Base-by-base conservation (phyloP, 2,329 filamentous ascomycete genomes). In the Zymoseptoria ardabiliae region DNA sequence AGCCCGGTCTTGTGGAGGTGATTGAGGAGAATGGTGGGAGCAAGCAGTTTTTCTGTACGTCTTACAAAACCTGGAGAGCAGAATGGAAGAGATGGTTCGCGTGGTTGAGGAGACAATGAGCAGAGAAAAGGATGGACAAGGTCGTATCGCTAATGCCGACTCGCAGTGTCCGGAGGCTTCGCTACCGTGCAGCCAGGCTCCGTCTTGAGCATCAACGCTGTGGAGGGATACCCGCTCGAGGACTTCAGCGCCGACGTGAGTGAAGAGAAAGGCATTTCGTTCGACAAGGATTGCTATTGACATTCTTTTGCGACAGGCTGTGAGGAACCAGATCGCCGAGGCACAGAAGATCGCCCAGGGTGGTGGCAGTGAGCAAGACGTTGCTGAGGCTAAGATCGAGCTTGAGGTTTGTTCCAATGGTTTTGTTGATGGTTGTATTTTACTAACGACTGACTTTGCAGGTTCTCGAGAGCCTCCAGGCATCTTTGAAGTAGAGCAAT, bases 31-130 rank as follows among this genome's bases (percentile, higher is more conserved):
- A 81, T 74, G 90, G 91, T 74, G 82, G 82, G 68, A 87, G 77
- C 89, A 99, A 99, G 86, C 90, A 95, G 80, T 99, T 94, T 83
- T 99, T 99, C 88, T 85, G 92, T 96, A 90, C 71, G 91, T 86
- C 51, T 5, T 25, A n/a, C 41, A n/a, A 54, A 56, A 58, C 52
- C 52, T 41, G 53, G 7, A 53, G 35, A 45, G 22, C 2, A 9
- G 2, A 9, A 13, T n/a, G n/a, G n/a, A 56, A 53, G 30, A 61
- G 41, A 41, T n/a, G 28, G 50, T 19, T 17, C 50, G 19, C 13
- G 4, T 4, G 25, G 13, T 2, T 48, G 45, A 49, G 23, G 48
- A 30, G 35, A 52, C 19, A 54, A 52, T 55, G 17, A 20, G 35
- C 53, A 53, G 49, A 58, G 13, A 20, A 53, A 51, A 41, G 49